phyloP scores from a whole-genome alignment of 192 early-diverging fungal genomes.

The Funneliformis geosporum region DNA sequence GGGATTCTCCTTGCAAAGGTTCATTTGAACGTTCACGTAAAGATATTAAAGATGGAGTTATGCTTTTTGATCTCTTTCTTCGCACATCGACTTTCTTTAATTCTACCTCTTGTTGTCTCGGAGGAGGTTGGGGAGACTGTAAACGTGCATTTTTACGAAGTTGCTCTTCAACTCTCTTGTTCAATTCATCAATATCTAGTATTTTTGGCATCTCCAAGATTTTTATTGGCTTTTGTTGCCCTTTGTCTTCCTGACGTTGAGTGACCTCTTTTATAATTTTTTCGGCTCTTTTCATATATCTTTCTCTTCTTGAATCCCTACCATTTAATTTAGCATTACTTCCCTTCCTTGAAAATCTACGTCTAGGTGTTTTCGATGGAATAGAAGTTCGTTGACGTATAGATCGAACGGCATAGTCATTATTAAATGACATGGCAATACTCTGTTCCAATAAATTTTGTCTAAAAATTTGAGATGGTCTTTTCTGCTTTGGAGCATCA shows the following conservation, averaged over 20 bases:
- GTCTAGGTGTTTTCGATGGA: background rate
- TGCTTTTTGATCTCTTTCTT: background rate
- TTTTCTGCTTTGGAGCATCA: background rate
- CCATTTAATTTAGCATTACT: background rate
- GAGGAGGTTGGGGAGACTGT: background rate
- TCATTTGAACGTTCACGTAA: background rate
- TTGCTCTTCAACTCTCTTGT: background rate
- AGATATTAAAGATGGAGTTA: background rate
- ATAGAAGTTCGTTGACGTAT: background rate
- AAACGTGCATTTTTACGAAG: background rate
- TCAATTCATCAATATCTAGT: background rate
- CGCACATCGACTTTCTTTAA: background rate
- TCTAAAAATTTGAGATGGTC: background rate
- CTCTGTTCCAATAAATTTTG: background rate
- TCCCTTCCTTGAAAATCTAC: background rate
- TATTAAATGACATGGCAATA: background rate
- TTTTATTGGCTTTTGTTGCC: background rate
- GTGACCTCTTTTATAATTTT: background rate
- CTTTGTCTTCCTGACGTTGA: background rate
- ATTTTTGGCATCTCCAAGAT: background rate
- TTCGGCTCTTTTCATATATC: background rate
- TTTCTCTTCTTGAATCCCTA: too few relatives aligned
- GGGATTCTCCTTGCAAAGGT: background rate
- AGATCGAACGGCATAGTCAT: background rate
- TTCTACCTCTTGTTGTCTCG: background rate